Evolutionary conservation across 805 yeast species (phyloP), one percentile per base, ranked within the genome.

Genomic region (Sugiyamaella americana): DNA sequence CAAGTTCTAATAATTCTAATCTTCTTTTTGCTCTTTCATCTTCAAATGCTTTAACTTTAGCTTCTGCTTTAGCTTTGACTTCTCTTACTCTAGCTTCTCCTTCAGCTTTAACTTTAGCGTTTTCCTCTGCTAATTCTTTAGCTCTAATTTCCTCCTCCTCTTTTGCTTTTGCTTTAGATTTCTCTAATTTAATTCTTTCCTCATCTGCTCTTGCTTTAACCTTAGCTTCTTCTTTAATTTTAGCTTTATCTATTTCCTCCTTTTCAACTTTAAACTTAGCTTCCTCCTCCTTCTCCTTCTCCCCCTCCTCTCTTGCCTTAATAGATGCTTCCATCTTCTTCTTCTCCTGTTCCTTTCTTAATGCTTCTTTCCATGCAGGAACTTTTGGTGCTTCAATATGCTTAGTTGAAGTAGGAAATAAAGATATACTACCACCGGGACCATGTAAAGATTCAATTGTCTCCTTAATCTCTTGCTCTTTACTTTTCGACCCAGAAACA

Each of bases 371-470:
- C 32, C 32, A 26, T 8, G 32, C 32, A 26, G 32, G 32, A 26
- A 26, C 13, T 13, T 26, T 26, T 13, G 32, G 32, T 8, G 32
- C 32, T 26, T 26, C 32, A 13, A 26, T 13, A 26, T 26, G 13
- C 13, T 26, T 26, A 26, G 11, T 26, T 8, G 32, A 8, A 8
- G 32, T 17, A 30, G 44, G 38, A 22, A 36, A 43, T 2, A 43
- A 34, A 3, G 46, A 35, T 13, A 43, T n/a, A 13, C 36, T 35
- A 18, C 18, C 24, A 10, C 35, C 21, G n/a, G 46, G 38, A 5
- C 52, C 52, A 26, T 46, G 46, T 26, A 51, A 20, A n/a, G 40
- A 18, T 38, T 49, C 54, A 37, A 50, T 47, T 20, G 44, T 37
- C 11, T 40, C 47, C 5, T 34, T 23, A 6, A 46, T 40, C 40